A percentile compares a stretch with the other conserved stretches of the same genome.
phyloP scores from a whole-genome alignment of 441 rosid species.

The Macaranga tanarius region DNA sequence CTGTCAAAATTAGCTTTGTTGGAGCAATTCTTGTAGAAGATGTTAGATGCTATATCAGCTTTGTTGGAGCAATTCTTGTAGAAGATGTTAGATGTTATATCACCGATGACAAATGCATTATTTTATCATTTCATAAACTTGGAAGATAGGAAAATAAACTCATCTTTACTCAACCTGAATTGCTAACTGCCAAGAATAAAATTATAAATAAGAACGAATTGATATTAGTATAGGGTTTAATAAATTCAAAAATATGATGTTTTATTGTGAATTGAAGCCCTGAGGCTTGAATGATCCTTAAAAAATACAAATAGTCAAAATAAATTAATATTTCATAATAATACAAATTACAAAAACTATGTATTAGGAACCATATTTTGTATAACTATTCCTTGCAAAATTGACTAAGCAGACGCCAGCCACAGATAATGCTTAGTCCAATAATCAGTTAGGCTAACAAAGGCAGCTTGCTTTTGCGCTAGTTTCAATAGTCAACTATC shows the following conservation, averaged over 20 bases:
- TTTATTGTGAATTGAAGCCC: background rate
- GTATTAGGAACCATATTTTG: background rate
- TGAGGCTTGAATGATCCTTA: background rate
- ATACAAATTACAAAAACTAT: background rate
- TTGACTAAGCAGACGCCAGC: background rate
- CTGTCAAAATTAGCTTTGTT: too few relatives aligned
- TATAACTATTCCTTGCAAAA: background rate
- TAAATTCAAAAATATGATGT: background rate
- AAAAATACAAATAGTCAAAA: too few relatives aligned
- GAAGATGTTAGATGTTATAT: background rate
- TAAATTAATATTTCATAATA: too few relatives aligned
- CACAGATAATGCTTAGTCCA: background rate
- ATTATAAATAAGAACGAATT: too few relatives aligned
- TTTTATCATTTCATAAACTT: too few relatives aligned
- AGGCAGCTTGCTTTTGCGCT: conserved; percentile 68
- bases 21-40: too few relatives aligned
- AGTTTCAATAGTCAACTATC: conserved; percentile 75
- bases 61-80: too few relatives aligned
- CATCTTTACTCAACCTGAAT: background rate
- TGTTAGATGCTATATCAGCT: too few relatives aligned
- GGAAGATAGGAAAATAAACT: too few relatives aligned
- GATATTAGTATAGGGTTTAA: background rate
- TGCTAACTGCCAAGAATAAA: background rate
- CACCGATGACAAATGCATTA: background rate
- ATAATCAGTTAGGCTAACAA: conserved; percentile 2